Base-by-base conservation (phyloP, 2,329 filamentous ascomycete species). In the Fusarium abutilonis region DNA sequence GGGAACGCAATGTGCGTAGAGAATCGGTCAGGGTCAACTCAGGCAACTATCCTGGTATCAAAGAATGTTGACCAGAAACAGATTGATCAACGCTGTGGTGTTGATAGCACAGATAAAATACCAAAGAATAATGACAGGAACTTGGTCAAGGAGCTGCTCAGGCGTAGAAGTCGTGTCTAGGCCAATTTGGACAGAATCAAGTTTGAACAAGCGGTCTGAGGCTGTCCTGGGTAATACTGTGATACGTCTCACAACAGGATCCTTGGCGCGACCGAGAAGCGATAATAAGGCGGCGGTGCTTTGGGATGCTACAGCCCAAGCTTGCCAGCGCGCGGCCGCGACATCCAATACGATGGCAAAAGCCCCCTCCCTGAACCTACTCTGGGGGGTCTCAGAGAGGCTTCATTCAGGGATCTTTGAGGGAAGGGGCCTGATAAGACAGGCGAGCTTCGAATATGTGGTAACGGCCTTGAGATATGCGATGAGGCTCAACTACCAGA, bases 321-420 rank as follows among this genome's bases (percentile, higher is more conserved):
- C 47, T 59, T 52, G 19, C 53, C 57, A 47, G 47, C 39, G 50
- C 66, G 66, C 54, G 52, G 50, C 56, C 63, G 61, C 63, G 56
- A 61, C 56, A 62, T 60, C 58, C 62, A 47, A 29, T 23, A 6
- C 21, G 21, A 23, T 23, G 21, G 21, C 21, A 6, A 63, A 62
- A 66, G 47, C 64, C 68, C 63, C 68, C 66, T 66, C 65, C 66
- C 63, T 58, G 41, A 66, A 67, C 63, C 65, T 64, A 41, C 56
- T 66, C 63, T 56, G 53, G 45, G 51, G 14, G 39, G 41, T 29
- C 39, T 66, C 49, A 63, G 55, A 62, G 63, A 56, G 56, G 50
- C 60, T 59, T 68, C 68, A 71, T 71, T 54, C 63, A 67, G 60
- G 41, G 40, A 51, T 44, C 40, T 39, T 52, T 52, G 60, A 54